Evolutionary conservation across 441 rosid genomes (phyloP), one percentile per base, ranked within the genome.

Genomic region (Breynia disticha): DNA sequence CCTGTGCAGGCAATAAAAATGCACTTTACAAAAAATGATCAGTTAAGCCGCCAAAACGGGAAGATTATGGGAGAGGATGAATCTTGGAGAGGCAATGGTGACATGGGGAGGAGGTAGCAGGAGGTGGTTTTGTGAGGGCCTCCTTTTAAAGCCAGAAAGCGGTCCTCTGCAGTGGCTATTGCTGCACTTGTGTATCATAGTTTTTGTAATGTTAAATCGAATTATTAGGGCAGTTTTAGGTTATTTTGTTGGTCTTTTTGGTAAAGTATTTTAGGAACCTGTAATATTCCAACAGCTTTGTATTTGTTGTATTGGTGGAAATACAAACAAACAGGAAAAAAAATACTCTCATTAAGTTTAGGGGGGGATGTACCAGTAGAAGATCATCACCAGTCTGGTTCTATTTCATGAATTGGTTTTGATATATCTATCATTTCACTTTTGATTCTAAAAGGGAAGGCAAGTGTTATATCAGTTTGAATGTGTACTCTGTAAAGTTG

Each of bases 161-260:
- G n/a, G n/a, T n/a, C n/a, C n/a, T n/a, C n/a, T n/a, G 55, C n/a
- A n/a, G n/a, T n/a, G 59, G 59, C 52, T 63, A 16, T 20, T 63
- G 67, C 69, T 68, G 70, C 68, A 75, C 80, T 68, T 37, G 50
- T 86, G 89, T 84, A 84, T 72, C 52, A 64, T 80, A 75, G 81
- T 46, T 72, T 72, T 73, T 81, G 79, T 70, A 76, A 66, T 71
- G 61, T 66, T 60, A 61, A 53, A 44, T 58, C 63, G 49, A 68
- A 61, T 68, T 73, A 59, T 75, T 71, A 76, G 75, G 68, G 68
- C 59, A 59, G 70, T 22, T n/a, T n/a, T n/a, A n/a, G n/a, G n/a
- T n/a, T n/a, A n/a, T n/a, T n/a, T n/a, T n/a, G 60, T 57, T 67
- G 56, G 53, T 68, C 62, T 64, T 66, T 74, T 67, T 67, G 63